Conservation (phyloP, 2,329 filamentous ascomycete species). For the Alternaria angustiovoidea region DNA sequence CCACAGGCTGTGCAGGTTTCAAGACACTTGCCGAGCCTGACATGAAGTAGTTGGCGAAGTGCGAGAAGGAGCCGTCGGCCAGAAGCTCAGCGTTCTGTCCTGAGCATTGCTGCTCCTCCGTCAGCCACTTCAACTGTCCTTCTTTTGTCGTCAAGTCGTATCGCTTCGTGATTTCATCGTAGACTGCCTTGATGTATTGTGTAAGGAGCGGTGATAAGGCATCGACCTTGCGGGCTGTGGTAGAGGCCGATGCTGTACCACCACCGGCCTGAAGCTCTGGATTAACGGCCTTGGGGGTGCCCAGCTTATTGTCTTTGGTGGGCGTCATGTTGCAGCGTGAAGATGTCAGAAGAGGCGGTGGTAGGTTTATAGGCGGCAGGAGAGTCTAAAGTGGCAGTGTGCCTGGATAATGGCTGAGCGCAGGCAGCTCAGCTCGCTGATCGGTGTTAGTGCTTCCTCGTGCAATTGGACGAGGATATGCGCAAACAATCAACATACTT, state of each 20-base stretch:
- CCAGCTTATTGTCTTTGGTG: conserved; percentile 42
- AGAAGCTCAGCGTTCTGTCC: conserved; percentile 34
- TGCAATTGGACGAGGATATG: neutral
- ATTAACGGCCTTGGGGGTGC: conserved; percentile 41
- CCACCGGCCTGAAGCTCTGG: conserved; percentile 51
- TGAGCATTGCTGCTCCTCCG: conserved; percentile 41
- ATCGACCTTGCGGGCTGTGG: conserved; percentile 42
- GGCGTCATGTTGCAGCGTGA: conserved; percentile 19
- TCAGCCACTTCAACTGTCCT: conserved; percentile 41
- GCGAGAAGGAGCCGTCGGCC: conserved; percentile 41
- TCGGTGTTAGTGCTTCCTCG: conserved; percentile 12
- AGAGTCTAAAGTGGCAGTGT: neutral
- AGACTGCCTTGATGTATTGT: conserved; percentile 38
- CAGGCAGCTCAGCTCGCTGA: conserved; percentile 28
- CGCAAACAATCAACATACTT: neutral
- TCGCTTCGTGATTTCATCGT: conserved; percentile 41
- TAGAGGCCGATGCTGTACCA: conserved; percentile 41
- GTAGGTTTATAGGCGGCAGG: neutral
- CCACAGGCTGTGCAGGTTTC: conserved; percentile 57
- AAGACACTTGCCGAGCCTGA: conserved; percentile 55
- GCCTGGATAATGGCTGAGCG: conserved; percentile 6
- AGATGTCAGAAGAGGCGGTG: neutral
- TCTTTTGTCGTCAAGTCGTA: conserved; percentile 45
- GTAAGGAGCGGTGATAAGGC: conserved; percentile 38
- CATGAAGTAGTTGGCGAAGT: conserved; percentile 56